Percentiles rank a stretch among this genome's conserved stretches.
These are phyloP conservation scores for Mycena leptocephala DNA, from an alignment of 768 basidiomycete species.

Conservation along the genomic window DNA sequence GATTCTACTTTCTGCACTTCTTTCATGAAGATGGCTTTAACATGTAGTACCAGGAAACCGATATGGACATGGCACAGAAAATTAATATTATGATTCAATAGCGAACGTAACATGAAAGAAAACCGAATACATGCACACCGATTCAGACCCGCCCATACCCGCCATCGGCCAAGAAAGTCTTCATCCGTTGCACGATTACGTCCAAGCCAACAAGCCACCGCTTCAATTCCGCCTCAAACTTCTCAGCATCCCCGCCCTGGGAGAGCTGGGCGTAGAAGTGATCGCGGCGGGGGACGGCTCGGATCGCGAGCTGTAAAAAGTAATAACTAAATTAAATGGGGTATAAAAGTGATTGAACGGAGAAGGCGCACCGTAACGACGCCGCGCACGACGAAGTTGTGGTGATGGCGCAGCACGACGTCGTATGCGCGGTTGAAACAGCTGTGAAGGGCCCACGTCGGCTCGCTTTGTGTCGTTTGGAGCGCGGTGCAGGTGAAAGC, in stretches of 20 bases:
- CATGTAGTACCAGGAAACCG: no score
- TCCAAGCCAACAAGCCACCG: conserved; percentile 77
- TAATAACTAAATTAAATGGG: background rate
- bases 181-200: conserved; percentile 65
- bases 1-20: no score
- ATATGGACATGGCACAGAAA: no score
- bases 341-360: no score
- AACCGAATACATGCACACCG: background rate
- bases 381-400: conserved; percentile 77
- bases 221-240: conserved; percentile 69
- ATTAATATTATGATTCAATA: no score
- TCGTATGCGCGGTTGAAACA: conserved; percentile 86
- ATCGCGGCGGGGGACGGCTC: conserved; percentile 71
- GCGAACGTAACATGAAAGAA: no score
- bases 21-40: no score
- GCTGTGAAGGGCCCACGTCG: conserved; percentile 67
- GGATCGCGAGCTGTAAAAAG: conserved; percentile 65
- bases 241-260: conserved; percentile 69
- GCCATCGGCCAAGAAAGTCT: conserved; percentile 67
- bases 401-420: conserved; percentile 75
- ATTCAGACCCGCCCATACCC: conserved; percentile 66
- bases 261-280: conserved; percentile 77
- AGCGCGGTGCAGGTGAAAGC: conserved; percentile 79
- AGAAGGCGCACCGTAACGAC: conserved; percentile 68
- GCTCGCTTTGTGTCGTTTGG: conserved; percentile 74